These are phyloP conservation scores for Aspergillus fijiensis DNA, from an alignment of 2,329 filamentous ascomycete species.

Conservation along the genomic window DNA sequence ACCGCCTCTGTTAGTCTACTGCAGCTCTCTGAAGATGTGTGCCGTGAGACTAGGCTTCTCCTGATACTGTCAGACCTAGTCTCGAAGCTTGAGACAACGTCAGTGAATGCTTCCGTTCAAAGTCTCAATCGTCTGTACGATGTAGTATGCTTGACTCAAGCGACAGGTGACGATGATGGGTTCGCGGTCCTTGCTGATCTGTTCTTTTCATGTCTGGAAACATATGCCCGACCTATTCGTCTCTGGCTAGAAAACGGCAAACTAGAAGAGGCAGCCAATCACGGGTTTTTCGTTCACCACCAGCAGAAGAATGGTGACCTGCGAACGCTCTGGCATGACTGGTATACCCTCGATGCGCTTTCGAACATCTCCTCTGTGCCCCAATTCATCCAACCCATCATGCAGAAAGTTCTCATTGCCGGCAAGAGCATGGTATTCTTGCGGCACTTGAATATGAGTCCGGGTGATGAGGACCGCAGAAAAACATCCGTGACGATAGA, in stretches of 20 bases:
- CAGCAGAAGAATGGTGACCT: conserved; percentile 56
- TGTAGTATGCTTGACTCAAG: conserved; percentile 66
- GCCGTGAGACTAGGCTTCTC: conserved; percentile 55
- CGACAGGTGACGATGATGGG: conserved; percentile 61
- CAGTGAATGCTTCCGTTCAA: conserved; percentile 58
- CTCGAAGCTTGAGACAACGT: conserved; percentile 51
- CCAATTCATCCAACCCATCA: conserved; percentile 68
- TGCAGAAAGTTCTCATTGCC: conserved; percentile 74
- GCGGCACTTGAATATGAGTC: conserved; percentile 61
- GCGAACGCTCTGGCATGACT: conserved; percentile 71
- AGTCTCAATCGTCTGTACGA: conserved; percentile 78
- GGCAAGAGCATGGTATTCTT: conserved; percentile 87
- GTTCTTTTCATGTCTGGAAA: conserved; percentile 78
- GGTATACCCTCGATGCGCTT: conserved; percentile 65
- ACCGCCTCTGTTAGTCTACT: conserved; percentile 67
- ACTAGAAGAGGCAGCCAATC: conserved; percentile 59
- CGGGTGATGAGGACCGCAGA: conserved; percentile 35
- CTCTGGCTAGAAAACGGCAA: conserved; percentile 82
- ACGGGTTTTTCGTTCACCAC: conserved; percentile 73
- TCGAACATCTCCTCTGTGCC: conserved; percentile 65
- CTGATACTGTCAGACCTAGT: conserved; percentile 63
- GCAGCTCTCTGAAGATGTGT: conserved; percentile 59
- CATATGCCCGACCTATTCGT: conserved; percentile 77
- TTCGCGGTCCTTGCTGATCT: conserved; percentile 66
- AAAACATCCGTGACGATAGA: conserved; percentile 33